Evolutionary conservation across 208 protist genomes (phyloP), one percentile per base, ranked within the genome.

Genomic region (Naegleria fowleri): DNA sequence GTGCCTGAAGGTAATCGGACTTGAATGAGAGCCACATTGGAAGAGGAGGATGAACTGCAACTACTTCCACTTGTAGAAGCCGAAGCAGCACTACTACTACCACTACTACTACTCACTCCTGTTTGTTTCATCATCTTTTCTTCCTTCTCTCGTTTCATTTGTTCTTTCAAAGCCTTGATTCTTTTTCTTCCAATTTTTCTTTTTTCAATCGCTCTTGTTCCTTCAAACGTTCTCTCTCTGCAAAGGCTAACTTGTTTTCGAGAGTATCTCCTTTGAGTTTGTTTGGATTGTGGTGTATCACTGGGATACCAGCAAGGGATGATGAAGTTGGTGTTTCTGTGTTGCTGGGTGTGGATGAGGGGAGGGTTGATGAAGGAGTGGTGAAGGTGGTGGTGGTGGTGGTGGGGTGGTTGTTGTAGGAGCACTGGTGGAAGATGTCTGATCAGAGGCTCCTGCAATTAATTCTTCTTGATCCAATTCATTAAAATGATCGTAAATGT

Each of bases 161-260:
- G 9, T 15, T 40, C n/a, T 83, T 39, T 83, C 75, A 83, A 83
- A n/a, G 22, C n/a, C 33, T 83, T n/a, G 11, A 83, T 13, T 39
- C 75, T 25, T 85, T 85, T 43, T 85, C 36, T 85, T 85, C 79
- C 38, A 39, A 29, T 85, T 43, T 39, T 85, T 85, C 79, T 38
- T 85, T 85, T 39, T 15, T 43, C 5, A 85, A 43, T 85, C 36
- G 38, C 25, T 85, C 79, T 43, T 39, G 9, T 85, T 85, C 79
- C 13, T 36, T 29, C n/a, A 43, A 43, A n/a, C 36, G 7, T 85
- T 85, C 22, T 85, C 79, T 85, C 22, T 85, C 38, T 85, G 9
- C 36, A 85, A 85, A 85, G 13, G 13, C 36, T 43, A 85, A 85
- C 22, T 85, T 85, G 22, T 40, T 25, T 85, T 85, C 79, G 25